A percentile compares a stretch with the other conserved stretches of the same genome.
These are phyloP conservation scores for Saccharomyces hybrid DNA, from an alignment of 1,139 yeast species.

Conservation along the genomic window DNA sequence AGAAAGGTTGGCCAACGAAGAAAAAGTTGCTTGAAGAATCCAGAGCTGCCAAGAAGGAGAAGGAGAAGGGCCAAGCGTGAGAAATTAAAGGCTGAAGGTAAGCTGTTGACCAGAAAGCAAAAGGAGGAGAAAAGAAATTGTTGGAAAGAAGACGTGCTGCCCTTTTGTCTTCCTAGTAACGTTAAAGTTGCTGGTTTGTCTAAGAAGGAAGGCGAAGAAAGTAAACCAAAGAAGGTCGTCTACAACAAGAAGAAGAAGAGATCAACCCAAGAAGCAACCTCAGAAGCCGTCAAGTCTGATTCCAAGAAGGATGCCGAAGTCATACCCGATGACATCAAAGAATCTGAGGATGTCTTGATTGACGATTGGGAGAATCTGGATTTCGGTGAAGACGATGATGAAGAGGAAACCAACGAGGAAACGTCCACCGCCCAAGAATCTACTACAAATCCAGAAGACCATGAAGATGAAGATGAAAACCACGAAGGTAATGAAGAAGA, in stretches of 20 bases:
- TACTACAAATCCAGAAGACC: not conserved
- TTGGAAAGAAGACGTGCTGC: constrained; percentile 88
- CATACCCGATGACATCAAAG: constrained; percentile 25
- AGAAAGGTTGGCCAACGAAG: constrained; percentile 44
- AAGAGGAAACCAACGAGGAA: constrained; percentile 16
- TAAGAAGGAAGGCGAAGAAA: constrained; percentile 32
- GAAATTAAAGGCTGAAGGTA: constrained; percentile 88
- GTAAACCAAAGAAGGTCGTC: constrained; percentile 64
- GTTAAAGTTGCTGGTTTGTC: constrained; percentile 69
- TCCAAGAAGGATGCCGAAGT: constrained; percentile 10
- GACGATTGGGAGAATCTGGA: constrained; percentile 67
- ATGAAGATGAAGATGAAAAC: constrained; percentile 10
- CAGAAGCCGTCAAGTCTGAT: constrained; percentile 22
- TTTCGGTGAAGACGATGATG: constrained; percentile 48
- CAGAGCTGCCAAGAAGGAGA: constrained; percentile 68
- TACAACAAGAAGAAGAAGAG: constrained; percentile 67
- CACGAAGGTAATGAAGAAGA: constrained; percentile 11
- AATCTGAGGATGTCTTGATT: constrained; percentile 46
- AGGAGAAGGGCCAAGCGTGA: constrained; percentile 70
- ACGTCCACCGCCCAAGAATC: constrained; percentile 7
- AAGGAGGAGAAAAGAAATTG: constrained; percentile 83
- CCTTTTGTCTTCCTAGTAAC: constrained; percentile 65
- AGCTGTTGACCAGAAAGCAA: constrained; percentile 81
- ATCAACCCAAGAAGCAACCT: constrained; percentile 13
- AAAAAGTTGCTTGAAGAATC: constrained; percentile 59